phyloP scores from a whole-genome alignment of 495 filamentous ascomycete species.

The Hypoxylon trugodes region DNA sequence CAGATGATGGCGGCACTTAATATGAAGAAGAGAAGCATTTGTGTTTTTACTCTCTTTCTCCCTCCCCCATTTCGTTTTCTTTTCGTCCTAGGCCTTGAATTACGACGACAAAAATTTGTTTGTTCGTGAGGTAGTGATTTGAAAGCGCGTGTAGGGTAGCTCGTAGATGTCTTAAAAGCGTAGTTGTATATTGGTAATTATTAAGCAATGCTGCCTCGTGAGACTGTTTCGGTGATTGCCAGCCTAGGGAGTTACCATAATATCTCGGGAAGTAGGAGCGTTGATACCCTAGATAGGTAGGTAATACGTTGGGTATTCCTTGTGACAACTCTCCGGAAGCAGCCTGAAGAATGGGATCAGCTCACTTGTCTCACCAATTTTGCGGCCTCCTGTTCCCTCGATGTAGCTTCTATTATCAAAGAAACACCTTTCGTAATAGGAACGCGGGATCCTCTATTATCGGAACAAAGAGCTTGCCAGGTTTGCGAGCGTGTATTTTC shows the following conservation, averaged over 20 bases:
- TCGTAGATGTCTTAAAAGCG: too few relatives aligned
- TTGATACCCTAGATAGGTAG: not conserved
- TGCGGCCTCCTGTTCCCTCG: not conserved
- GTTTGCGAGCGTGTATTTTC: not conserved
- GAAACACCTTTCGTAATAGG: not conserved
- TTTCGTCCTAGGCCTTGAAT: not conserved
- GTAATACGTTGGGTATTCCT: not conserved
- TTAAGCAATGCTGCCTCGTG: too few relatives aligned
- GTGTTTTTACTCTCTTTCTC: not conserved
- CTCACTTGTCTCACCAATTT: not conserved
- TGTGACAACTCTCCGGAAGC: not conserved
- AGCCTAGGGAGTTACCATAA: not conserved
- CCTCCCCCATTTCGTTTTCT: too few relatives aligned
- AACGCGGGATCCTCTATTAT: not conserved
- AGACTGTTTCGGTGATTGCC: not conserved
- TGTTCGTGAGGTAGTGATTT: too few relatives aligned
- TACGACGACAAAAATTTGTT: too few relatives aligned
- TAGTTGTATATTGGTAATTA: too few relatives aligned
- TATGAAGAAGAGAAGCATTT: conserved; percentile 18
- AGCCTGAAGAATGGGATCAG: not conserved
- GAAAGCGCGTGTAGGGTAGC: too few relatives aligned
- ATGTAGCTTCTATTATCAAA: conserved; percentile 7
- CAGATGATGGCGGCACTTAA: conserved; percentile 13
- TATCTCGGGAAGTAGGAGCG: not conserved
- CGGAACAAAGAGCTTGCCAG: not conserved